phyloP scores from a whole-genome alignment of 257 asterid genomes.

The Lycium ferocissimum region DNA sequence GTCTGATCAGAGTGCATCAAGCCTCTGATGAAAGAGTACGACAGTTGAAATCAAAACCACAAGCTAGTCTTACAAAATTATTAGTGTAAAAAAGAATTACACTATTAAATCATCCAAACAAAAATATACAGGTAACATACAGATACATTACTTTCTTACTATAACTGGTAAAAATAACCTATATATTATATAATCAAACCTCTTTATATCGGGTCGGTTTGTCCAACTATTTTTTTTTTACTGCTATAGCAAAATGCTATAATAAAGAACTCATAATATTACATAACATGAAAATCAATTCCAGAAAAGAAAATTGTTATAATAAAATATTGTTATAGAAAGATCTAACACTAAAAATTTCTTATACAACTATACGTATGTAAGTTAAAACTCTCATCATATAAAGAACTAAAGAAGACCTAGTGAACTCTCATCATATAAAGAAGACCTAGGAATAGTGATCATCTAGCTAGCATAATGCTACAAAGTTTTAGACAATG shows the following conservation, averaged over 20 bases:
- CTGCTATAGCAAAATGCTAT: too few relatives aligned
- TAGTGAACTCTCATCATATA: background rate
- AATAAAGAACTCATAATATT: too few relatives aligned
- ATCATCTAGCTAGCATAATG: background rate
- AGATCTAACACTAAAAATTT: background rate
- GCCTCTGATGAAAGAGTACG: background rate
- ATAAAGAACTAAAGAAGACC: background rate
- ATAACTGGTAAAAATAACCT: too few relatives aligned
- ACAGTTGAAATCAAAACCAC: background rate
- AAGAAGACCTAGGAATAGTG: background rate
- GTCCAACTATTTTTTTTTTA: too few relatives aligned
- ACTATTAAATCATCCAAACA: background rate
- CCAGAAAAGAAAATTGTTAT: too few relatives aligned
- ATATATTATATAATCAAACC: too few relatives aligned
- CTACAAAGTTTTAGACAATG: slow-evolving; percentile 9
- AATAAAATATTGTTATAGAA: background rate
- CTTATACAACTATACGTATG: background rate
- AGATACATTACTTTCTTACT: too few relatives aligned
- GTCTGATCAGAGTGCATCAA: background rate
- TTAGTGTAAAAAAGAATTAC: too few relatives aligned
- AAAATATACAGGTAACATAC: too few relatives aligned
- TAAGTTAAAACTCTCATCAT: background rate
- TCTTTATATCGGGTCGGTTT: too few relatives aligned
- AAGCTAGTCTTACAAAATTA: background rate
- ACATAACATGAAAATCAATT: too few relatives aligned